phyloP scores from a whole-genome alignment of 2,329 filamentous ascomycete species.

The Aspergillus melleus region DNA sequence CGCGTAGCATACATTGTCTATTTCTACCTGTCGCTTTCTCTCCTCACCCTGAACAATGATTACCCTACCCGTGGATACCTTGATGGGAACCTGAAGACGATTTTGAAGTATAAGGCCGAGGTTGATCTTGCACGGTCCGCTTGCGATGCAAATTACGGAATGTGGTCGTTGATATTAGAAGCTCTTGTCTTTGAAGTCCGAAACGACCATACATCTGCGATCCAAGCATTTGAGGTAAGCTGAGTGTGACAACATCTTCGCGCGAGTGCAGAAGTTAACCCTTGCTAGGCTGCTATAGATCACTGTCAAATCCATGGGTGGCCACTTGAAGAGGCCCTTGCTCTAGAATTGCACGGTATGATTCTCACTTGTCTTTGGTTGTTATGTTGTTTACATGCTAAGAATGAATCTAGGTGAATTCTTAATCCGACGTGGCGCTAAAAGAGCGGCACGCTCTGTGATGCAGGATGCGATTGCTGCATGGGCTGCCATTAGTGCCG shows the following conservation, averaged over 20 bases:
- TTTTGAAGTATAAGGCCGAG: constrained; percentile 51
- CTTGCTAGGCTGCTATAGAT: constrained; percentile 57
- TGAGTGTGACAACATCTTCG: background rate
- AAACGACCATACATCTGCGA: constrained; percentile 45
- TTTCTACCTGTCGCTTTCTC: constrained; percentile 48
- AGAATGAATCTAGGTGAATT: constrained; percentile 46
- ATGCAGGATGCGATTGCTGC: constrained; percentile 60
- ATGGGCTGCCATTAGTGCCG: constrained; percentile 59
- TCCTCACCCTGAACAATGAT: constrained; percentile 45
- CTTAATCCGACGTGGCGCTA: constrained; percentile 57
- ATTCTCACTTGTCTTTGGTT: constrained; percentile 1
- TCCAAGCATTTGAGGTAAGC: constrained; percentile 41
- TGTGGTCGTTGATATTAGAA: constrained; percentile 57
- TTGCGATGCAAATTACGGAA: constrained; percentile 61
- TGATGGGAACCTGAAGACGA: constrained; percentile 48
- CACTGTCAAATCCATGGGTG: constrained; percentile 60
- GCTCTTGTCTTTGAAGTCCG: constrained; percentile 56
- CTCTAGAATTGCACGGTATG: constrained; percentile 59
- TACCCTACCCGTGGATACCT: constrained; percentile 45
- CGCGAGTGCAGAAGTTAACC: background rate
- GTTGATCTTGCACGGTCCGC: constrained; percentile 54
- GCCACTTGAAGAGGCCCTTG: constrained; percentile 59
- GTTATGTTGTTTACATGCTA: constrained; percentile 5
- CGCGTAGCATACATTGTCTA: constrained; percentile 44
- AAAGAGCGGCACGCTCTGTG: constrained; percentile 58